Evolutionary conservation across 2,329 filamentous ascomycete species (phyloP).

Genomic region (Ilyonectria destructans): DNA sequence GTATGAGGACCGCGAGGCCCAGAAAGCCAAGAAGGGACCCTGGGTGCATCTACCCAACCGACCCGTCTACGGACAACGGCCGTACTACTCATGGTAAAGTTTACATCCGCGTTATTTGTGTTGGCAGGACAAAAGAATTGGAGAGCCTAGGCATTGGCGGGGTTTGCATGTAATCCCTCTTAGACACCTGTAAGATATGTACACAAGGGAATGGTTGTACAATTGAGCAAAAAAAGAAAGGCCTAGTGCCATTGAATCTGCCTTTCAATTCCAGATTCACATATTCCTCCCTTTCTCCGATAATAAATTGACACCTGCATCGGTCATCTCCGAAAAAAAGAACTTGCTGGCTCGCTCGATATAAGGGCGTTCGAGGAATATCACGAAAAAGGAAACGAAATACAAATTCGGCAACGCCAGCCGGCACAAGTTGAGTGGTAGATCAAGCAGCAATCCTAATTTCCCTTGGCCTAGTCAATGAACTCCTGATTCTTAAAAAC

Average conservation of each 20-base stretch:
- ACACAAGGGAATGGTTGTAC: slow-evolving; percentile 51
- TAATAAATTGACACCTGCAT: not conserved
- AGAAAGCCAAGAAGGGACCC: slow-evolving; percentile 81
- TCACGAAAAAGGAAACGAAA: not conserved
- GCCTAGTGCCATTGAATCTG: slow-evolving; percentile 20
- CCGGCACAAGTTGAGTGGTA: not conserved
- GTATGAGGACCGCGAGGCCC: slow-evolving; percentile 83
- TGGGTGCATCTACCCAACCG: slow-evolving; percentile 93
- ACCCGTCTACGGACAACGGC: slow-evolving; percentile 86
- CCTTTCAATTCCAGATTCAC: not conserved
- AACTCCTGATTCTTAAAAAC: slow-evolving; percentile 15
- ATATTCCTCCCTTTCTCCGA: not conserved
- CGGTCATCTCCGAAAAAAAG: not conserved
- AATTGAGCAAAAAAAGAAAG: slow-evolving; percentile 39
- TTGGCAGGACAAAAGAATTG: slow-evolving; percentile 22
- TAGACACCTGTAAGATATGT: slow-evolving; percentile 56
- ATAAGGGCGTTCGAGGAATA: not conserved
- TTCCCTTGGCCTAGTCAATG: not conserved
- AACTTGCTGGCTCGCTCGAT: not conserved
- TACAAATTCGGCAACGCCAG: not conserved
- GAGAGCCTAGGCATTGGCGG: slow-evolving; percentile 18
- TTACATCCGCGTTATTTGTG: slow-evolving; percentile 11
- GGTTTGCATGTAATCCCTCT: slow-evolving; percentile 41
- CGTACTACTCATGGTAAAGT: slow-evolving; percentile 90
- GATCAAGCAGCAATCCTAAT: not conserved